Evolutionary conservation across 352 stramenopile genomes (phyloP).

Genomic region (Pythium aquatile): DNA sequence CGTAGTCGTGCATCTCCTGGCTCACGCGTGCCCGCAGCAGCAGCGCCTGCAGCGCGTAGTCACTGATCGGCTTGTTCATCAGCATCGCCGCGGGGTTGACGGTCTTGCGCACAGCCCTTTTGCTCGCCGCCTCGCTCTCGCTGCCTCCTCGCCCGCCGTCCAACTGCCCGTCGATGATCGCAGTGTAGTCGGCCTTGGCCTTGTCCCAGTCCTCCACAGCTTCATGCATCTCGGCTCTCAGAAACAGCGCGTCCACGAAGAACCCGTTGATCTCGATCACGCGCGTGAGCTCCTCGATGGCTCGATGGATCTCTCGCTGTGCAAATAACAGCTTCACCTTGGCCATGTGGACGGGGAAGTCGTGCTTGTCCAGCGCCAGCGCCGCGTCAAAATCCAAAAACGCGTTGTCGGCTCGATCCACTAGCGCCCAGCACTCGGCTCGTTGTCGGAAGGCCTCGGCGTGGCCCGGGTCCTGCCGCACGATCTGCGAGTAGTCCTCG

Average conservation of each 20-base stretch:
- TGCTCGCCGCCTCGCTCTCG: neutral
- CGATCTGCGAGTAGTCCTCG: constrained; percentile 55
- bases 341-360: constrained; percentile 63
- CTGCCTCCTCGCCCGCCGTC: constrained; percentile 29
- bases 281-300: constrained; percentile 52
- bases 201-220: constrained; percentile 34
- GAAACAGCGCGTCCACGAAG: constrained; percentile 71
- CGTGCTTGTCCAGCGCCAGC: constrained; percentile 41
- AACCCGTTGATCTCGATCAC: constrained; percentile 64
- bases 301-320: constrained; percentile 35
- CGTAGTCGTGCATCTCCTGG: constrained; percentile 46
- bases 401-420: constrained; percentile 57
- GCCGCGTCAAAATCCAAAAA: constrained; percentile 50
- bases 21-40: constrained; percentile 53
- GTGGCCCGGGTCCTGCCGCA: constrained; percentile 46
- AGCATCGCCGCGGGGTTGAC: neutral
- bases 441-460: constrained; percentile 43
- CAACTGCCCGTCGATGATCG: constrained; percentile 70
- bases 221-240: constrained; percentile 56
- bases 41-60: constrained; percentile 50
- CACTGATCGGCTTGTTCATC: constrained; percentile 41
- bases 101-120: neutral
- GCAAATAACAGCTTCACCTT: constrained; percentile 51
- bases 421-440: constrained; percentile 43
- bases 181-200: constrained; percentile 60